Base-by-base conservation (phyloP, 371 early-diverging fungal species). In the Lichtheimia corymbifera region DNA sequence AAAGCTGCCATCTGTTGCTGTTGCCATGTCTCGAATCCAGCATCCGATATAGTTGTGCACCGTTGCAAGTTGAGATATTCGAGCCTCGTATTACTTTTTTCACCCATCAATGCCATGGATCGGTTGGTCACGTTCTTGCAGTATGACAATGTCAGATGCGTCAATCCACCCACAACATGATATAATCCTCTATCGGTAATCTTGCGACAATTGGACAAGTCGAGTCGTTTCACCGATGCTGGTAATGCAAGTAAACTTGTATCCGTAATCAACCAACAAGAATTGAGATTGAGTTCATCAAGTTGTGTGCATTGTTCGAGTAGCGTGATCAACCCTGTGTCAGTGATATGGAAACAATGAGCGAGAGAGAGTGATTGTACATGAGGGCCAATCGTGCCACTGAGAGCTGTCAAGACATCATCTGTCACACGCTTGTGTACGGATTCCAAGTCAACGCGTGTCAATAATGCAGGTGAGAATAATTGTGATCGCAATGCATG, bases 191-290 rank as follows among this genome's bases (percentile, higher is more conserved):
- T 61, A 58, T 92, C 86, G n/a, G 87, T 87, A 3, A 93, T 76
- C 63, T 93, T 93, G 35, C 93, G 76, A 66, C 92, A 91, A 64
- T 93, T 93, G 17, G 87, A 86, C 44, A 93, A 67, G 59, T 93
- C 87, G 22, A 93, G 62, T 5, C 73, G 63, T 44, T 45, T n/a
- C 17, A 53, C 54, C 4, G 42, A 44, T 7, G 45, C 5, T 15
- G 18, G 42, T 27, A 52, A 14, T 15, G 25, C 52, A 15, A 15
- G 18, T 24, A 92, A 68, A 4, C 90, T 88, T 42, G 76, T 74
- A 63, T 93, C 90, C 0, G 88, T 88, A n/a, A 93, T 65, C 7
- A 81, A 76, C 93, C 93, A 93, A 66, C 94, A 93, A 40, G 86
- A 88, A 62, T 83, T 80, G 25, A 93, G 70, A 68, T 87, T 83